These are phyloP conservation scores for Mycena albidolilacea DNA, from an alignment of 768 basidiomycete species.

Conservation along the genomic window DNA sequence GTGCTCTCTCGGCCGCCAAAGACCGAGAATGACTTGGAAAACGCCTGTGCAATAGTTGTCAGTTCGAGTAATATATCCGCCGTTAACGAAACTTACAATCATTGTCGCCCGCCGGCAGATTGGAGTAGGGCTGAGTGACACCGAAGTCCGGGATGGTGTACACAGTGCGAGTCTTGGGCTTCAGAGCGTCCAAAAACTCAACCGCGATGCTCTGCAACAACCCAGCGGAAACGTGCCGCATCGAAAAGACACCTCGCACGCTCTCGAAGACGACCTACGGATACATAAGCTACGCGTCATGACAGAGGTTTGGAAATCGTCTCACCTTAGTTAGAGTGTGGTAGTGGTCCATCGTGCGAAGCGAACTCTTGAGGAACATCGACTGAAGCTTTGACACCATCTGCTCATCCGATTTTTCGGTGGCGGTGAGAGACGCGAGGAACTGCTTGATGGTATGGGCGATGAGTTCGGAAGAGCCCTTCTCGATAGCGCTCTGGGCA, in stretches of 20 bases:
- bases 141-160: conserved; percentile 35
- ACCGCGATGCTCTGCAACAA: conserved; percentile 23
- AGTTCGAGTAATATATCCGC: conserved; percentile 17
- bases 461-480: conserved; percentile 29
- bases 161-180: conserved; percentile 29
- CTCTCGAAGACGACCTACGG: conserved; percentile 32
- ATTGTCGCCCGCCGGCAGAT: conserved; percentile 36
- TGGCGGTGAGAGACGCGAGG: conserved; percentile 30
- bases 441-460: conserved; percentile 31
- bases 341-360: conserved; percentile 32
- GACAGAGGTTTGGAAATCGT: conserved; percentile 4
- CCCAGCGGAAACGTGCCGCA: conserved; percentile 35
- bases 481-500: conserved; percentile 30
- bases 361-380: conserved; percentile 15
- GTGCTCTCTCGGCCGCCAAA: conserved; percentile 35
- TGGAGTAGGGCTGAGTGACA: conserved; percentile 37
- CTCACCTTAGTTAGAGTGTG: conserved; percentile 34
- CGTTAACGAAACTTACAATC: conserved; percentile 24
- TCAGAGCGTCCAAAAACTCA: conserved; percentile 36
- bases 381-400: conserved; percentile 31
- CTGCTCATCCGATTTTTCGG: conserved; percentile 34
- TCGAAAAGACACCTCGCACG: conserved; percentile 37
- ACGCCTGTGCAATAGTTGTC: conserved; percentile 26
- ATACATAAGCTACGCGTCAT: conserved; percentile 15
- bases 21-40: conserved; percentile 34